Evolutionary conservation across 495 filamentous ascomycete species (phyloP).

Genomic region (Xylaria acuta): DNA sequence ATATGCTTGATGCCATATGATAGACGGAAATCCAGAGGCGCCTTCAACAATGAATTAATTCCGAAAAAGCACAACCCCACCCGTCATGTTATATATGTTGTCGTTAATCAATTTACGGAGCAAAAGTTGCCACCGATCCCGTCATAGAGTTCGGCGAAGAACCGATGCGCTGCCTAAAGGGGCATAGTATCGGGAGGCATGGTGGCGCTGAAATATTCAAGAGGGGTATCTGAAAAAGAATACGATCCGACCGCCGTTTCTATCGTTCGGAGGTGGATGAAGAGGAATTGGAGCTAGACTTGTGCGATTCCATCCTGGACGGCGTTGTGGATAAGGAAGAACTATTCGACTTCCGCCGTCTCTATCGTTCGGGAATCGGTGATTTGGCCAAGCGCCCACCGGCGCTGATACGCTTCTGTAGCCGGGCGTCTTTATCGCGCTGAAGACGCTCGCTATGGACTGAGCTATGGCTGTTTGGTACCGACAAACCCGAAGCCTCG

Average conservation of each 20-base stretch:
- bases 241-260: conserved; percentile 45
- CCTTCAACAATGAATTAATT: conserved; percentile 14
- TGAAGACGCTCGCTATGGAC: conserved; percentile 49
- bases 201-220: conserved; percentile 39
- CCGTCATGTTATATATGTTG: conserved; percentile 17
- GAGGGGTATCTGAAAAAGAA: conserved; percentile 39
- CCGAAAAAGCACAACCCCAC: conserved; percentile 16
- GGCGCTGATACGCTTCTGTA: conserved; percentile 69
- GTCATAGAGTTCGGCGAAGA: conserved; percentile 32
- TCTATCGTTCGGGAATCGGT: conserved; percentile 62
- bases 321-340: conserved; percentile 36
- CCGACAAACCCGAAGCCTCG: conserved; percentile 41
- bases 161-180: conserved; percentile 27
- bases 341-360: conserved; percentile 40
- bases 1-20: conserved; percentile 21
- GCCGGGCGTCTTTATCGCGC: conserved; percentile 58
- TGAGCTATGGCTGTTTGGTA: conserved; percentile 31
- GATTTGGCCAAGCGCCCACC: conserved; percentile 65
- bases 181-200: conserved; percentile 36
- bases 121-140: conserved; percentile 32
- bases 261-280: conserved; percentile 44
- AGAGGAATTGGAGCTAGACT: conserved; percentile 37
- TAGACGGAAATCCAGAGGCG: conserved; percentile 22
- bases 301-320: conserved; percentile 34
- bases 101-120: conserved; percentile 33